These are phyloP conservation scores for Pleochaeta shiraiana DNA, from an alignment of 2,329 filamentous ascomycete species.

Conservation along the genomic window DNA sequence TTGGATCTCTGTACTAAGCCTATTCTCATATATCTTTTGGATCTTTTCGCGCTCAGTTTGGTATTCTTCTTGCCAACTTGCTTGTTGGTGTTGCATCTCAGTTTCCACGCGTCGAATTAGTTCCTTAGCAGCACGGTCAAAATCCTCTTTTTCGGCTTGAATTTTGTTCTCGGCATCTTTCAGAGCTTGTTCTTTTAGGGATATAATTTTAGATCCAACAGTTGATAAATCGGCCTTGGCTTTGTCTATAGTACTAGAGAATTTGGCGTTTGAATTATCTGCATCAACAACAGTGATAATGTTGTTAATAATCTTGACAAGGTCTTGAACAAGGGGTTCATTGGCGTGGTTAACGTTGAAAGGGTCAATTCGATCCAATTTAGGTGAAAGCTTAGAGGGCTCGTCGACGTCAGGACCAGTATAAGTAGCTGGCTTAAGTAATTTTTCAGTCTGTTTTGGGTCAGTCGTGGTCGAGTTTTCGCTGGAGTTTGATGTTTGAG, in stretches of 20 bases:
- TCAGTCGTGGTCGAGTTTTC: conserved; percentile 9
- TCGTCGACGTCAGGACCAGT: conserved; percentile 41
- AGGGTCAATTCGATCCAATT: conserved; percentile 50
- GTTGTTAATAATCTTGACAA: conserved; percentile 90
- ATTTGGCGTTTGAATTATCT: conserved; percentile 57
- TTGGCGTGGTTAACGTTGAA: conserved; percentile 52
- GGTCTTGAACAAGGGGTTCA: conserved; percentile 76
- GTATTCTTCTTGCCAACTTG: conserved; percentile 70
- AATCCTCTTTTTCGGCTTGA: conserved; percentile 39
- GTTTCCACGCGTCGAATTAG: conserved; percentile 74
- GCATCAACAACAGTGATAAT: conserved; percentile 86
- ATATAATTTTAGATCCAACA: conserved; percentile 57
- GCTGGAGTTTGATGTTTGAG: conserved; percentile 11
- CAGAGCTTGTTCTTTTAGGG: conserved; percentile 49
- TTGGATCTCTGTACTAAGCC: conserved; percentile 57
- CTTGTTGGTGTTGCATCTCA: conserved; percentile 61
- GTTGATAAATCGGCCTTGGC: conserved; percentile 65
- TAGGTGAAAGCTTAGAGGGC: conserved; percentile 38
- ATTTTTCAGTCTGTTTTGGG: conserved; percentile 5
- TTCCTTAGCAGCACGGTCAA: conserved; percentile 70
- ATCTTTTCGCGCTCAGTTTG: conserved; percentile 69
- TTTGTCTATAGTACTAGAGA: conserved; percentile 56
- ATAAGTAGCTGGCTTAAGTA: conserved; percentile 7
- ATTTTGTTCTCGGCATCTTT: conserved; percentile 50
- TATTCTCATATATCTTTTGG: conserved; percentile 55